Evolutionary conservation across 176 grass and related monocot species (phyloP), one percentile per base, ranked within the genome.

Genomic region (Elymus sibiricus): DNA sequence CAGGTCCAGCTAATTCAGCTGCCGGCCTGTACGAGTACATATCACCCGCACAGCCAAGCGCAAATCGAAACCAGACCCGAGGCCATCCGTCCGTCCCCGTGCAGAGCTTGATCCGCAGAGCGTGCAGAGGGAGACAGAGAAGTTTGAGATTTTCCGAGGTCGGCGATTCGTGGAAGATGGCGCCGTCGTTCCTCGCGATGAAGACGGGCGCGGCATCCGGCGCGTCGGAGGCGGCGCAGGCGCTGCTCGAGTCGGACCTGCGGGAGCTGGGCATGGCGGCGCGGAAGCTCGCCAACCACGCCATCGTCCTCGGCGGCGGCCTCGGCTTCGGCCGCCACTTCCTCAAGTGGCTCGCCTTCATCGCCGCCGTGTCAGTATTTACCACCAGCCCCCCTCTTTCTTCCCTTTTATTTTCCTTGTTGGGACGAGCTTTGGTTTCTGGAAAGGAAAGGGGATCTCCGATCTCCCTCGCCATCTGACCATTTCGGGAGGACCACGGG

Each of bases 301-400:
- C 91, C 15, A 58, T 98, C 78, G 76, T 84, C 44, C 91, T 95
- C 87, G 88, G 89, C 67, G 55, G 81, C 53, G 89, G 89, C 24
- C 73, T 97, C 21, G 93, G 93, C 12, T 79, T 94, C 79, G 93
- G 88, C 79, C 91, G 90, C 29, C 79, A 84, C 53, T 85, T 95
- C 65, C 82, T 98, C 84, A 88, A 94, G 44, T 98, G 87, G 90
- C 86, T 98, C 70, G 94, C 97, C 70, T 95, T 91, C 86, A 22
- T 89, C 71, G 82, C 97, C 17, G 93, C 94, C 53, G 93, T 94
- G 94, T 95, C 44, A 87, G 87, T 83, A 56, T 7, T 21, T 19
- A 2, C 14, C 5, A 13, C 38, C 9, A 25, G 8, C 21, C 17
- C 9, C 51, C 59, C 17, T 9, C 56, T 29, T 21, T 38, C 0